Evolutionary conservation across 352 stramenopile genomes (phyloP).

Genomic region (Globisporangium viniferum): DNA sequence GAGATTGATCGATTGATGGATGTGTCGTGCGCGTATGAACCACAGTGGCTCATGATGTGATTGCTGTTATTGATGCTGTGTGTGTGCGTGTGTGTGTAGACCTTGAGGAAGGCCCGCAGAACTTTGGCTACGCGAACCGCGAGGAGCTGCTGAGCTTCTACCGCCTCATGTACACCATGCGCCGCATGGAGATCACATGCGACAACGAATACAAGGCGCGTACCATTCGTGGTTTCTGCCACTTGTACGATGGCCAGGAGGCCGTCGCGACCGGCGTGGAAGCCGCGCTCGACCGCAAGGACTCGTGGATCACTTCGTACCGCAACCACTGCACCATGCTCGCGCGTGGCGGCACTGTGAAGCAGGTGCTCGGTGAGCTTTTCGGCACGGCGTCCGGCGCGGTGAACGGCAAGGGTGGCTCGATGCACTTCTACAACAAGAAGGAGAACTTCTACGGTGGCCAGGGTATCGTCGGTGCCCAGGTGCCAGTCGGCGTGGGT

Average conservation of each 20-base stretch:
- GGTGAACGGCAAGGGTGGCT: constrained; percentile 96
- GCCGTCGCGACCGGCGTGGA: constrained; percentile 98
- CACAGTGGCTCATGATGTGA: not conserved
- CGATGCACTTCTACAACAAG: constrained; percentile 99
- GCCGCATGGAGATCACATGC: constrained; percentile 99
- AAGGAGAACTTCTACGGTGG: constrained; percentile 98
- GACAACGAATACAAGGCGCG: constrained; percentile 99
- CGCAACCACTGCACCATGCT: constrained; percentile 99
- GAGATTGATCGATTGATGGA: not conserved
- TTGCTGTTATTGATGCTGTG: not conserved
- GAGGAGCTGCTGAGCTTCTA: constrained; percentile 97
- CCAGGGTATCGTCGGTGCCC: constrained; percentile 97
- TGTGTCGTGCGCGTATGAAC: not conserved
- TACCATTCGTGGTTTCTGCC: constrained; percentile 99
- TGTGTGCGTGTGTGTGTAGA: constrained; percentile 22
- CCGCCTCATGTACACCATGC: constrained; percentile 99
- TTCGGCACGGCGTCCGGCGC: constrained; percentile 92
- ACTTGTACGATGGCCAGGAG: constrained; percentile 99
- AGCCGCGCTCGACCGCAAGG: constrained; percentile 90
- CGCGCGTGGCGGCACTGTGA: constrained; percentile 91
- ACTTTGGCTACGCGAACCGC: constrained; percentile 84
- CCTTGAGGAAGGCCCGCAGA: constrained; percentile 64
- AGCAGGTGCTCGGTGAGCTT: constrained; percentile 94
- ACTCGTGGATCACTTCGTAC: constrained; percentile 99
- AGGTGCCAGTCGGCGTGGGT: constrained; percentile 97